Conservation (phyloP, 2,329 filamentous ascomycete species). For the Apiospora rasikravindrae region DNA sequence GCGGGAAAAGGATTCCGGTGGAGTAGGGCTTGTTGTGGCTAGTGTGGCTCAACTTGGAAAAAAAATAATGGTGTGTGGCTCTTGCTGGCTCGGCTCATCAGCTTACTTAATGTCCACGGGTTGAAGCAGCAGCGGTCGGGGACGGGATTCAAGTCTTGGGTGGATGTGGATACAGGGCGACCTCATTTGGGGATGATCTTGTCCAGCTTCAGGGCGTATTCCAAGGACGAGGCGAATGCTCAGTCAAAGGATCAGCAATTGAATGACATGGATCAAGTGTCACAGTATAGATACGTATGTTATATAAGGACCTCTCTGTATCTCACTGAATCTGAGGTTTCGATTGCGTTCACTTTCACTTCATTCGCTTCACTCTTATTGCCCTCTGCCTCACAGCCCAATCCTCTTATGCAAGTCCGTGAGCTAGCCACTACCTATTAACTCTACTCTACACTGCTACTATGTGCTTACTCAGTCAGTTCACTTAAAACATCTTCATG, state of each 20-base stretch:
- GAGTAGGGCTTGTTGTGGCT: constrained; percentile 17
- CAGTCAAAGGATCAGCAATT: constrained; percentile 1
- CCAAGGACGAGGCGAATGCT: constrained; percentile 4
- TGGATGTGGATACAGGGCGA: neutral
- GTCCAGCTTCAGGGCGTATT: neutral
- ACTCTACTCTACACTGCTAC: neutral
- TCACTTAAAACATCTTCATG: neutral
- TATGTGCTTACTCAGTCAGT: neutral
- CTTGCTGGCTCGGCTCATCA: neutral
- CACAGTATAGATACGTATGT: neutral
- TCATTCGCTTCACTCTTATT: neutral
- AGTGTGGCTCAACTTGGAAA: constrained; percentile 1
- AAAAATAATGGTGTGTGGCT: constrained; percentile 9
- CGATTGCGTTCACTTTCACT: neutral
- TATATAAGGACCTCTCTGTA: neutral
- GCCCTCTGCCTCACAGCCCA: neutral
- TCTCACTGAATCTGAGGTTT: neutral
- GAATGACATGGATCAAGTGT: neutral
- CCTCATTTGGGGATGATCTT: neutral
- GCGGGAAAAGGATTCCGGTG: constrained; percentile 11
- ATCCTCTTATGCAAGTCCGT: neutral
- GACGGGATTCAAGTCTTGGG: neutral
- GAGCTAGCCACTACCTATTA: neutral
- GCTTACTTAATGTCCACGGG: neutral
- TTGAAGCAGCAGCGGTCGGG: neutral